A percentile compares a stretch with the other conserved stretches of the same genome.
Conservation (phyloP, 148 eudicot genomes). For the Amaranthus cruentus region DNA sequence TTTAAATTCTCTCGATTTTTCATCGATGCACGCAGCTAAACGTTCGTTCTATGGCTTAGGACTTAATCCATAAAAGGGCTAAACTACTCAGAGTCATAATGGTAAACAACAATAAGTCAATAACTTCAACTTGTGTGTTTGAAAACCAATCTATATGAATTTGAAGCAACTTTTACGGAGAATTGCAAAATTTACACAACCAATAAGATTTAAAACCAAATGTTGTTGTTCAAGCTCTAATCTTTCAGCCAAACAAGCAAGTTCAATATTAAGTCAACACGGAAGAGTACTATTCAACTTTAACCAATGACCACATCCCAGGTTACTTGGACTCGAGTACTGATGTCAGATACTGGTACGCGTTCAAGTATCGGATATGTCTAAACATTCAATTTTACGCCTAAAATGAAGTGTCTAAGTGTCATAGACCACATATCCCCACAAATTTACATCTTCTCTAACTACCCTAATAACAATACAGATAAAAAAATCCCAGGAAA, state of each 20-base stretch:
- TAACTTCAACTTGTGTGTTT: neutral
- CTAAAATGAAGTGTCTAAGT: too few species aligned
- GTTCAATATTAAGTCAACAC: neutral
- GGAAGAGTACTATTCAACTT: too few species aligned
- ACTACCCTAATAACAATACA: neutral
- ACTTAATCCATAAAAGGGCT: neutral
- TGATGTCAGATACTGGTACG: too few species aligned
- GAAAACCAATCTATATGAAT: neutral
- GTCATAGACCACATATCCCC: neutral
- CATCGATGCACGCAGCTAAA: neutral
- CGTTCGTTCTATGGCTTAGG: neutral
- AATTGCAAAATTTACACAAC: neutral
- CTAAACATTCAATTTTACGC: too few species aligned
- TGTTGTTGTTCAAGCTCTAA: neutral
- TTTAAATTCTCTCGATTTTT: neutral
- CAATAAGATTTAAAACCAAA: neutral
- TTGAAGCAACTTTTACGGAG: slow-evolving; percentile 1
- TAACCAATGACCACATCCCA: too few species aligned
- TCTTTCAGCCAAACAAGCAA: neutral
- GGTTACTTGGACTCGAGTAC: too few species aligned
- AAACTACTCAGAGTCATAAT: neutral
- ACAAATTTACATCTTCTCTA: neutral
- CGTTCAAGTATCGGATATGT: too few species aligned
- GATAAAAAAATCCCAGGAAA: neutral
- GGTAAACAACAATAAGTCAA: neutral